phyloP scores from a whole-genome alignment of 176 grass and related monocot species.

The Paspalum vaginatum region DNA sequence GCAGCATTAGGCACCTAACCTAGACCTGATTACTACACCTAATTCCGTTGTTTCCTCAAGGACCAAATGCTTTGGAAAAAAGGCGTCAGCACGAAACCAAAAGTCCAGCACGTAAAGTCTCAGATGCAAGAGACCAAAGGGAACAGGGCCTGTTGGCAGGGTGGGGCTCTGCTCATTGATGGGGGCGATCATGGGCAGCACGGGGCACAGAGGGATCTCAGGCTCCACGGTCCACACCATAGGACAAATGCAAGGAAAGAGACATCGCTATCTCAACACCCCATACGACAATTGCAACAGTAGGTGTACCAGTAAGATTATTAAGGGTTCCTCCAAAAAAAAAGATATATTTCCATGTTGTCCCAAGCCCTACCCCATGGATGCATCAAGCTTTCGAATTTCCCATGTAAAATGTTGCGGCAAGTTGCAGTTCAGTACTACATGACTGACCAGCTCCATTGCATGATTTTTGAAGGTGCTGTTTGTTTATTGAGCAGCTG shows the following conservation, averaged over 20 bases:
- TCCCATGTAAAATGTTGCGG: conserved; percentile 3
- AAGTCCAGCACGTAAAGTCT: conserved; percentile 55
- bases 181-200: conserved; percentile 46
- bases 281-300: conserved; percentile 2
- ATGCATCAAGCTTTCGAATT: conserved; percentile 22
- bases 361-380: not conserved
- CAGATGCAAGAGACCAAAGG: conserved; percentile 46
- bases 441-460: not conserved
- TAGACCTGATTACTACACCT: conserved; percentile 25
- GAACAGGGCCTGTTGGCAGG: conserved; percentile 19
- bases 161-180: conserved; percentile 40
- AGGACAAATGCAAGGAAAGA: conserved; percentile 40
- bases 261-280: conserved; percentile 21
- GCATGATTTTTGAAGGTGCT: not conserved
- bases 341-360: conserved; percentile 29
- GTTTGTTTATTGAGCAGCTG: not conserved
- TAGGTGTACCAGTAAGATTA: conserved; percentile 24
- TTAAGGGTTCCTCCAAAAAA: not conserved
- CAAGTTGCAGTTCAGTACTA: conserved; percentile 1
- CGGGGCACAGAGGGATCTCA: conserved; percentile 41
- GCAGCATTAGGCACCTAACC: conserved; percentile 39
- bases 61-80: conserved; percentile 43
- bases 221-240: conserved; percentile 10
- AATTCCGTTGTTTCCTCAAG: conserved; percentile 43
- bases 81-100: conserved; percentile 35